These are phyloP conservation scores for Paspalum vaginatum DNA, from an alignment of 176 grass and related monocot species.

Conservation along the genomic window DNA sequence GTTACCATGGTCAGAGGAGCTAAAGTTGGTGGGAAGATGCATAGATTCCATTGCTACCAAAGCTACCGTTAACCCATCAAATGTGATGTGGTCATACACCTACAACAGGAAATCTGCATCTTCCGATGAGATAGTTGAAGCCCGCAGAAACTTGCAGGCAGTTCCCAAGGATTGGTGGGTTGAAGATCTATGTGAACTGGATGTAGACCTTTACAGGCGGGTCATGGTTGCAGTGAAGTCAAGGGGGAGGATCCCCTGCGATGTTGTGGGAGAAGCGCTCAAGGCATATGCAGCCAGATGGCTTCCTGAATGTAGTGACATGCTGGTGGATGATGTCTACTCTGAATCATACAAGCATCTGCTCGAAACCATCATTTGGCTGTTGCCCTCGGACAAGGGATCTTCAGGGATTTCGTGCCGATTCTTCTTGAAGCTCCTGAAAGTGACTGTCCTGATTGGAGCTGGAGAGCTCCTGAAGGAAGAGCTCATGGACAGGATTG, in stretches of 20 bases:
- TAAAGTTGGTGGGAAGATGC: slow-evolving; percentile 75
- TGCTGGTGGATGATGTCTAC: slow-evolving; percentile 44
- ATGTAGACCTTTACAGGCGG: slow-evolving; percentile 76
- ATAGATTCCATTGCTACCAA: slow-evolving; percentile 84
- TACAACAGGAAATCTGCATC: slow-evolving; percentile 64
- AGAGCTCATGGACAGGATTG: slow-evolving; percentile 72
- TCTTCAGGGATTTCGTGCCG: slow-evolving; percentile 60
- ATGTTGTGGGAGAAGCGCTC: slow-evolving; percentile 67
- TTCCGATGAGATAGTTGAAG: slow-evolving; percentile 68
- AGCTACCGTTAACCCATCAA: slow-evolving; percentile 56
- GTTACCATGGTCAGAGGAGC: slow-evolving; percentile 73
- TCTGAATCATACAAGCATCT: slow-evolving; percentile 44
- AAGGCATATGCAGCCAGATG: slow-evolving; percentile 74
- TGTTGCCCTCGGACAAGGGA: slow-evolving; percentile 71
- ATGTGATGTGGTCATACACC: slow-evolving; percentile 76
- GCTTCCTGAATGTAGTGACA: slow-evolving; percentile 64
- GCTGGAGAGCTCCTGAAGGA: slow-evolving; percentile 63
- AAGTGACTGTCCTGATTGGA: slow-evolving; percentile 58
- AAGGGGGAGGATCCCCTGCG: slow-evolving; percentile 62
- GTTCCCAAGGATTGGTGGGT: slow-evolving; percentile 88
- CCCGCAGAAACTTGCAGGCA: slow-evolving; percentile 38
- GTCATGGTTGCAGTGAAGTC: slow-evolving; percentile 86
- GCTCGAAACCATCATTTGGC: slow-evolving; percentile 73
- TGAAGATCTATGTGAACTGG: slow-evolving; percentile 83
- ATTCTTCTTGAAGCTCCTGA: slow-evolving; percentile 81